These are phyloP conservation scores for Cryptococcus jaspeensis DNA, from an alignment of 1,284 basidiomycete genomes.

Conservation along the genomic window DNA sequence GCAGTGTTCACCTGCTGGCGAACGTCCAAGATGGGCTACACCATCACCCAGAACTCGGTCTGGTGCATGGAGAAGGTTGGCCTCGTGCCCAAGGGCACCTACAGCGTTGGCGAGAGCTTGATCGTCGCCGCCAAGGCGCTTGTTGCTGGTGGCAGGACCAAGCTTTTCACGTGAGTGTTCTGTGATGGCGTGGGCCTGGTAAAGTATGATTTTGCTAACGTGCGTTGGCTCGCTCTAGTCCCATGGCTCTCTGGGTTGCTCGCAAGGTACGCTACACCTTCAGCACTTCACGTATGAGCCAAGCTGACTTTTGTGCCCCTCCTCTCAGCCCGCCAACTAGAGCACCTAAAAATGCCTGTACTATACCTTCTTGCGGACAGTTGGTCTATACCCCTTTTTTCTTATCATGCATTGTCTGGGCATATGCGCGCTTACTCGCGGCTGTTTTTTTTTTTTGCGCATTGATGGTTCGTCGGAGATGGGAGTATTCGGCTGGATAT, in stretches of 20 bases:
- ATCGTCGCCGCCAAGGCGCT: constrained; percentile 78
- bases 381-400: neutral
- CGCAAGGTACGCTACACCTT: constrained; percentile 28
- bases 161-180: constrained; percentile 60
- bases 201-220: neutral
- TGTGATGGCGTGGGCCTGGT: neutral
- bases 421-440: no score
- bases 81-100: constrained; percentile 88
- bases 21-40: constrained; percentile 82
- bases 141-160: constrained; percentile 79
- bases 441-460: no score
- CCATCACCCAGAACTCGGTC: constrained; percentile 80
- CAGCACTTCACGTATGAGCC: neutral
- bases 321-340: constrained; percentile 20
- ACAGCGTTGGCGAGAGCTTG: constrained; percentile 83
- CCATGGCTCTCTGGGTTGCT: constrained; percentile 45
- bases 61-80: constrained; percentile 75
- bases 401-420: neutral
- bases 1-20: constrained; percentile 76
- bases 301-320: constrained; percentile 1
- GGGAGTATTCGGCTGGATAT: no score
- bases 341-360: neutral
- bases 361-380: neutral
- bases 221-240: constrained; percentile 13
- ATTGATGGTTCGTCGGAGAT: no score